Evolutionary conservation across 768 basidiomycete species (phyloP).

Genomic region (Mycena olivaceomarginata): DNA sequence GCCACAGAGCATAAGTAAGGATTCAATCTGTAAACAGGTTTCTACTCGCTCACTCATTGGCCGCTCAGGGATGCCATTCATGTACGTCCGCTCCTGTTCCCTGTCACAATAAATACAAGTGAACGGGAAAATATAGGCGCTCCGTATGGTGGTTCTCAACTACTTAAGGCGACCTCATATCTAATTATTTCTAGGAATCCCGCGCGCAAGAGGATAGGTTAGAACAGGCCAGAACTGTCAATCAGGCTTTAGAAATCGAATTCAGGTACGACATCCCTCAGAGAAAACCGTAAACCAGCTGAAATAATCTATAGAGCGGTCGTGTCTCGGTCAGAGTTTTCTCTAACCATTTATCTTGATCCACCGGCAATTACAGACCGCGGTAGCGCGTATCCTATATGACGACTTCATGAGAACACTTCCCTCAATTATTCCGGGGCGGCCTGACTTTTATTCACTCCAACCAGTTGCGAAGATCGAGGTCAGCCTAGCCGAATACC

Average conservation of each 20-base stretch:
- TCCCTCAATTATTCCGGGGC: not conserved
- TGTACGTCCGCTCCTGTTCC: not conserved
- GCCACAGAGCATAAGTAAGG: not conserved
- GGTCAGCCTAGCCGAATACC: not conserved
- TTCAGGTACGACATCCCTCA: not conserved
- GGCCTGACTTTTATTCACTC: not conserved
- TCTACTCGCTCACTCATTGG: not conserved
- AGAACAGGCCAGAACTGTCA: not conserved
- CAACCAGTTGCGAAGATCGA: not conserved
- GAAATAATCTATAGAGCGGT: not conserved
- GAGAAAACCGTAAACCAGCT: not conserved
- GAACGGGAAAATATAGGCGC: not conserved
- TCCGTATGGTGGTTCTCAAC: not conserved
- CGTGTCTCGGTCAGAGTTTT: not conserved
- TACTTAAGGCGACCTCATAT: not conserved
- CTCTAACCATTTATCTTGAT: not conserved
- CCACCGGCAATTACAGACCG: not conserved
- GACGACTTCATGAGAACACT: not conserved
- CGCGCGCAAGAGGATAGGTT: not conserved
- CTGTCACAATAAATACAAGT: not conserved
- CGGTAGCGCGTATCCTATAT: conserved; percentile 1
- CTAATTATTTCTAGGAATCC: not conserved
- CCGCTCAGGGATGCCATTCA: not conserved
- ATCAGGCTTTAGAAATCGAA: not conserved
- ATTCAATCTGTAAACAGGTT: not conserved